Evolutionary conservation across 73 alveolate species (phyloP).

Genomic region (Uronychia binucleata): DNA sequence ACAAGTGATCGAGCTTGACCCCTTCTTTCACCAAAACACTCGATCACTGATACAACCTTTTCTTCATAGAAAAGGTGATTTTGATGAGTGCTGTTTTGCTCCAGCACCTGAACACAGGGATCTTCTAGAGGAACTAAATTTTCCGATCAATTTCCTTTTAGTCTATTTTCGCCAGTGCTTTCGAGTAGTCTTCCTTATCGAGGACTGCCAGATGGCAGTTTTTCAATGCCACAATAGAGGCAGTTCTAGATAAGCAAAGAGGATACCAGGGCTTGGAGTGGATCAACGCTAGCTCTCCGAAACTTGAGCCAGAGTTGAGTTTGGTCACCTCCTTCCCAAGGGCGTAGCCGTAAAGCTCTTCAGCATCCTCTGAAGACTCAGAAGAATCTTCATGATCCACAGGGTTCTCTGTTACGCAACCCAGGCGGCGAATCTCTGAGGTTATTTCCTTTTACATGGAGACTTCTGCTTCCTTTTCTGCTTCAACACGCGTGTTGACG

Average conservation of each 20-base stretch:
- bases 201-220: not conserved
- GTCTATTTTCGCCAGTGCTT: not conserved
- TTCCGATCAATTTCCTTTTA: not conserved
- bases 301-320: not conserved
- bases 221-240: not conserved
- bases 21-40: not conserved
- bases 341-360: not conserved
- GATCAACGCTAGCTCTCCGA: not conserved
- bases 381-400: not conserved
- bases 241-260: not conserved
- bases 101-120: not conserved
- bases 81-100: not conserved
- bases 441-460: not conserved
- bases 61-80: not conserved
- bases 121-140: not conserved
- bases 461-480: not conserved
- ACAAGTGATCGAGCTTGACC: not conserved
- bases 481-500: not conserved
- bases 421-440: not conserved
- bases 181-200: not conserved
- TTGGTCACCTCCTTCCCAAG: not conserved
- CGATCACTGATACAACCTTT: not conserved
- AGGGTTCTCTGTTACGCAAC: not conserved
- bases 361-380: not conserved
- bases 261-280: not conserved